Conservation (phyloP, 2,329 filamentous ascomycete genomes). For the Sarocladiaceae sp. region DNA sequence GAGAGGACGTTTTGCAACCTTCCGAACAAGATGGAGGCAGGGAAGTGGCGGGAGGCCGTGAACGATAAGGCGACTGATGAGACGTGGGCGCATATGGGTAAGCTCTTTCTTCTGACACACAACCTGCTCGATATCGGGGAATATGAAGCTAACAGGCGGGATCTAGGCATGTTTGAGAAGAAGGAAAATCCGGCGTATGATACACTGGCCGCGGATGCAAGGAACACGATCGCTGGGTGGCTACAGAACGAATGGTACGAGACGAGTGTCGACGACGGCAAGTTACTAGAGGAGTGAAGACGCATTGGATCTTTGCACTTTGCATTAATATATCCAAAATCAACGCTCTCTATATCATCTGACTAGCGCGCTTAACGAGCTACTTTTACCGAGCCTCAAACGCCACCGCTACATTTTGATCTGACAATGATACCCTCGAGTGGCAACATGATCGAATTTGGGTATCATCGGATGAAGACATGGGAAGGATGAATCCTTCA, state of each 20-base stretch:
- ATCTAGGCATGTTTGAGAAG: slow-evolving; percentile 63
- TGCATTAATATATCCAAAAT: no score
- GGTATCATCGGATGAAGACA: no score
- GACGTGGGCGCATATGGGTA: slow-evolving; percentile 69
- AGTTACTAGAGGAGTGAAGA: slow-evolving; percentile 1
- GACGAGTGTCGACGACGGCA: slow-evolving; percentile 31
- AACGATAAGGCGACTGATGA: slow-evolving; percentile 80
- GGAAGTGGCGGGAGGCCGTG: slow-evolving; percentile 62
- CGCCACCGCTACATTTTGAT: no score
- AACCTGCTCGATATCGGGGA: no score
- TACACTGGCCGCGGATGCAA: slow-evolving; percentile 58
- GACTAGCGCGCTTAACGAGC: no score
- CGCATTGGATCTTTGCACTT: no score
- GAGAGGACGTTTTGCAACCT: slow-evolving; percentile 86
- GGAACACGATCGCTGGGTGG: slow-evolving; percentile 60
- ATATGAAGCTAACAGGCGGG: slow-evolving; percentile 13
- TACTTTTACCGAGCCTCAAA: no score
- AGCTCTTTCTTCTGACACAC: slow-evolving; percentile 22
- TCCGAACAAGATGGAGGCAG: slow-evolving; percentile 49
- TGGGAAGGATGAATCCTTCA: no score
- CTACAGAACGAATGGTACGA: slow-evolving; percentile 61
- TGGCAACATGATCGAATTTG: no score
- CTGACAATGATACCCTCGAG: no score
- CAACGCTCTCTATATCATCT: no score
- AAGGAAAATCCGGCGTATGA: slow-evolving; percentile 68